phyloP scores from a whole-genome alignment of 1,284 basidiomycete genomes.

The Exsudoporus floridanus region DNA sequence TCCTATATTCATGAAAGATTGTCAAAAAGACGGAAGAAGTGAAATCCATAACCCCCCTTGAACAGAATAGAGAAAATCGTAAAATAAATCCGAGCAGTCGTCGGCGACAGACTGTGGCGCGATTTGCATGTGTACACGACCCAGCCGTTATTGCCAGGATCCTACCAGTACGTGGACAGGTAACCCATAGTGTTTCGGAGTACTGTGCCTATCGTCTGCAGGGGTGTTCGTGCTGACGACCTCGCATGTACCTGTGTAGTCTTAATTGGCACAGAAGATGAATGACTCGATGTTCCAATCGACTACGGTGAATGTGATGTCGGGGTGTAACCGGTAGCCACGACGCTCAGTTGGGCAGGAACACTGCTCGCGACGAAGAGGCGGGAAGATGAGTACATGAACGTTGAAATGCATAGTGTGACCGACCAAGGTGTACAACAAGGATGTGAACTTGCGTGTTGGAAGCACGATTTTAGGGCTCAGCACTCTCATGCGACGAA shows the following conservation, averaged over 20 bases:
- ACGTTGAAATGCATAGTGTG: neutral
- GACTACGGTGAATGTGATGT: too few relatives aligned
- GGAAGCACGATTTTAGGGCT: neutral
- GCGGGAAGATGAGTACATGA: neutral
- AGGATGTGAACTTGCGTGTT: neutral
- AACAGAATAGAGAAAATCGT: too few relatives aligned
- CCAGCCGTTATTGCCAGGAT: neutral
- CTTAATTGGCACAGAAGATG: constrained; percentile 1
- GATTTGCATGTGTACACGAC: neutral
- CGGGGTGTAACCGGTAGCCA: neutral
- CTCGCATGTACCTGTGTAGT: constrained; percentile 1
- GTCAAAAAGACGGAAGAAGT: too few relatives aligned
- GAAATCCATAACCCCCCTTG: too few relatives aligned
- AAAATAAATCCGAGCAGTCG: too few relatives aligned
- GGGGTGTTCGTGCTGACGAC: neutral
- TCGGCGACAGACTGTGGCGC: too few relatives aligned
- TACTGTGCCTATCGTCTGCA: too few relatives aligned
- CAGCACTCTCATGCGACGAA: neutral
- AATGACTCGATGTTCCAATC: too few relatives aligned
- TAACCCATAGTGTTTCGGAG: neutral
- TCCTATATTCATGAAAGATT: too few relatives aligned
- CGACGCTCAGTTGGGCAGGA: neutral
- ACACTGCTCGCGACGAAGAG: neutral
- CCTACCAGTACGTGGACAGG: constrained; percentile 2
- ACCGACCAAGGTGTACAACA: neutral